Conservation (phyloP, 2,329 filamentous ascomycete genomes). For the Aspergillus sojae region DNA sequence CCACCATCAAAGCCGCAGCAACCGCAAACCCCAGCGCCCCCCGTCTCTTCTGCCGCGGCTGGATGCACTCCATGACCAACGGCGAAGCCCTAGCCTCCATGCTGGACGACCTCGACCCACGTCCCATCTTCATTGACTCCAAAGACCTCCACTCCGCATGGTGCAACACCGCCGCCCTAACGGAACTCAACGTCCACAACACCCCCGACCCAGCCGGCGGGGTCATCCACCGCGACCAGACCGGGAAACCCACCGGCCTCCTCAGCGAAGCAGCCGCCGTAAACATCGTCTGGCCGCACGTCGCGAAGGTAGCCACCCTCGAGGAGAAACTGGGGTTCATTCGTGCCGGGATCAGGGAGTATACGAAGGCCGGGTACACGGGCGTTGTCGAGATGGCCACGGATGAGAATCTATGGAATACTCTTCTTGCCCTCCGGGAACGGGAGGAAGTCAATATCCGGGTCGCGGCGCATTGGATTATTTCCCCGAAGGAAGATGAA, state of each 20-base stretch:
- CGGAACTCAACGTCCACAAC: constrained; percentile 46
- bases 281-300: constrained; percentile 51
- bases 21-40: constrained; percentile 38
- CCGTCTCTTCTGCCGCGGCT: constrained; percentile 51
- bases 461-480: constrained; percentile 52
- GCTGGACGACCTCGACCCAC: constrained; percentile 51
- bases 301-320: constrained; percentile 43
- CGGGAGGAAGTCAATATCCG: constrained; percentile 40
- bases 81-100: constrained; percentile 46
- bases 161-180: constrained; percentile 52
- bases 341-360: constrained; percentile 45
- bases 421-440: constrained; percentile 40
- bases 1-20: constrained; percentile 43
- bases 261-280: constrained; percentile 50
- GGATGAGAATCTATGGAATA: constrained; percentile 52
- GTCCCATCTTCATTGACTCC: constrained; percentile 54
- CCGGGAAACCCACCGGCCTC: constrained; percentile 47
- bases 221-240: constrained; percentile 46
- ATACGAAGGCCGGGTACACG: constrained; percentile 50
- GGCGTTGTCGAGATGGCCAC: constrained; percentile 56
- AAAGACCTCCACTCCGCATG: constrained; percentile 55
- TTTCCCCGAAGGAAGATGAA: constrained; percentile 43
- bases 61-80: constrained; percentile 52
- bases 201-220: constrained; percentile 49
- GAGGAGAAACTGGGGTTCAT: constrained; percentile 47